Percentiles rank a stretch among this genome's conserved stretches.
Conservation (phyloP, 331 rosid genomes). For the Saraca asoca region DNA sequence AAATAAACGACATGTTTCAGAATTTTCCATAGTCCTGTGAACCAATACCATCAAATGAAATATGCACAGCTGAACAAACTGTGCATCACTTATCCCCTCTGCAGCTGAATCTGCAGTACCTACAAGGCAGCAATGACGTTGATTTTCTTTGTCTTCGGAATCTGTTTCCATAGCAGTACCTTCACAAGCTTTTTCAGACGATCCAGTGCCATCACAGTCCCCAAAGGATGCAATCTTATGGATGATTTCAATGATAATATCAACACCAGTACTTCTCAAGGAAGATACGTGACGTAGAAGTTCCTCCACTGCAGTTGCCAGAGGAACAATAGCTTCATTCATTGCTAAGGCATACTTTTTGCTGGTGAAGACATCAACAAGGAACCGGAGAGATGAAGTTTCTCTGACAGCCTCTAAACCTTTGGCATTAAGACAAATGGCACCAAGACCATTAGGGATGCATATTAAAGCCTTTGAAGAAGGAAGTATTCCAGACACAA, state of each 20-base stretch:
- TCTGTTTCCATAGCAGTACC: constrained; percentile 87
- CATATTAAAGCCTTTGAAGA: constrained; percentile 90
- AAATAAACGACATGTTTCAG: constrained; percentile 95
- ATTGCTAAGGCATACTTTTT: constrained; percentile 76
- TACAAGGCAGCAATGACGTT: constrained; percentile 50
- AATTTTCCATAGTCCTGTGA: constrained; percentile 93
- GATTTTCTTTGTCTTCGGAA: constrained; percentile 66
- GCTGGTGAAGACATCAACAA: constrained; percentile 82
- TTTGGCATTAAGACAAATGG: constrained; percentile 89
- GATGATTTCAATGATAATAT: constrained; percentile 77
- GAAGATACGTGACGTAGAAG: constrained; percentile 92
- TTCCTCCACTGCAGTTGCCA: constrained; percentile 96
- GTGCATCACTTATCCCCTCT: constrained; percentile 71
- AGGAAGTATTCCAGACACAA: constrained; percentile 82
- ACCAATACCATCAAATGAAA: constrained; percentile 94
- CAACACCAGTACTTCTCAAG: constrained; percentile 85
- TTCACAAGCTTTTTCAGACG: constrained; percentile 62
- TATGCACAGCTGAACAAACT: constrained; percentile 72
- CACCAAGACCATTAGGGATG: constrained; percentile 94
- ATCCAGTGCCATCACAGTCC: constrained; percentile 44
- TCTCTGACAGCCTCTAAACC: constrained; percentile 90
- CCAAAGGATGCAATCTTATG: constrained; percentile 72
- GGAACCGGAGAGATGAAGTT: constrained; percentile 67
- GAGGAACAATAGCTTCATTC: constrained; percentile 96
- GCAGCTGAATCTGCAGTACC: constrained; percentile 56